Evolutionary conservation across 2,329 filamentous ascomycete species (phyloP), one percentile per base, ranked within the genome.

Genomic region (Tympanopsis confertula): DNA sequence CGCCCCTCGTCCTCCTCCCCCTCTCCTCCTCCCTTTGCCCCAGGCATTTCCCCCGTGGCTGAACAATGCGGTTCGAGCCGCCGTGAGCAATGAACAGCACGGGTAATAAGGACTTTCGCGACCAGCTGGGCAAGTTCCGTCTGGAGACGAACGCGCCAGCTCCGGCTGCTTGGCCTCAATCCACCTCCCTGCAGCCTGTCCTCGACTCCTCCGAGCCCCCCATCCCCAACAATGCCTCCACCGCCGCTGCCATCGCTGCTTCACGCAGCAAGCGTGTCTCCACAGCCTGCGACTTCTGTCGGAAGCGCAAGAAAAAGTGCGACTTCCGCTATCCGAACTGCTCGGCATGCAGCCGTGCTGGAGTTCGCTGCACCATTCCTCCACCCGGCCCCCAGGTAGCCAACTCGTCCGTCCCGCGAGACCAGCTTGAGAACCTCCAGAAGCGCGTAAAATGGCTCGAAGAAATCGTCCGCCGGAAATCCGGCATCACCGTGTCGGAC

Each of bases 271-370:
- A 59, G 41, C 56, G 56, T 22, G 56, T 59, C 13, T 58, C 56
- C 19, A 59, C 55, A 2, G 56, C 56, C 17, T 59, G 56, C 41
- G 56, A 59, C 32, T 59, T 59, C 35, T 59, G 56, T 50, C 53
- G 56, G 40, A 59, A 57, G 40, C 46, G 56, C 5, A 59, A 59
- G 45, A 59, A 59, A 45, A 59, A 59, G 50, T 59, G 56, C 42
- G 56, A 59, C 41, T 59, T 59, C 37, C 55, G 55, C 30, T 59
- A 59, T 36, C 56, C 56, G 20, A 59, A 59, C 41, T 59, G 56
- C 38, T 57, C 55, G 19, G 56, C 56, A 14, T 59, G 56, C 38
- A 55, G 54, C 13, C 55, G 56, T 35, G 56, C 56, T 26, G 55
- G 56, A n/a, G 56, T 59, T 18, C 55, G 56, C 35, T 59, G 56